Conservation (phyloP, 1,139 yeast genomes). For the Geotrichum histeridarum region DNA sequence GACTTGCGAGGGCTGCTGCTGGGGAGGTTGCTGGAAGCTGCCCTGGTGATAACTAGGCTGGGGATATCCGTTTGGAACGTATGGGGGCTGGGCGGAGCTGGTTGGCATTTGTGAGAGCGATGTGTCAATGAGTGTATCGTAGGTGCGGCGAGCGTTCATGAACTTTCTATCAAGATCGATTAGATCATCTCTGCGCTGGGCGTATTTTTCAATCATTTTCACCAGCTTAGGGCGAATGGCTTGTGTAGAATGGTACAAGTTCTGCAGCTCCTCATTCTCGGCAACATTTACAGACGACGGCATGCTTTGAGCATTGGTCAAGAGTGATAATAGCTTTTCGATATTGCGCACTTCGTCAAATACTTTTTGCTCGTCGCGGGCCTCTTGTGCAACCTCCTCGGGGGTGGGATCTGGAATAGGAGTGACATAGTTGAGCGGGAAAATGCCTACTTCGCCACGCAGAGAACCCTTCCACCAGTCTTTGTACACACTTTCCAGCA, state of each 20-base stretch:
- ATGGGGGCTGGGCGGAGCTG: constrained; percentile 2
- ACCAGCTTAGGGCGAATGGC: constrained; percentile 72
- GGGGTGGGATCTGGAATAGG: constrained; percentile 66
- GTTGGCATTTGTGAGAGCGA: constrained; percentile 32
- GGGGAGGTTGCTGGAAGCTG: background rate
- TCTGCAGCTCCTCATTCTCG: constrained; percentile 46
- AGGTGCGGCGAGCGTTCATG: constrained; percentile 58
- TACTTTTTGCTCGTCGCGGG: constrained; percentile 43
- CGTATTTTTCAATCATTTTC: constrained; percentile 66
- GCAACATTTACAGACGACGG: constrained; percentile 29
- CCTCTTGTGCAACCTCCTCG: constrained; percentile 45
- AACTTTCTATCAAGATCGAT: constrained; percentile 63
- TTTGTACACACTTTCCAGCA: constrained; percentile 78
- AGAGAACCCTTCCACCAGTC: constrained; percentile 97
- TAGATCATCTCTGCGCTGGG: constrained; percentile 68
- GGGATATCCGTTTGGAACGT: background rate
- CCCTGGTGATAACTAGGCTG: constrained; percentile 6
- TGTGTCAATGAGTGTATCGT: constrained; percentile 62
- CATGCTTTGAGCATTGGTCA: constrained; percentile 42
- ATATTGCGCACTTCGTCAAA: constrained; percentile 51
- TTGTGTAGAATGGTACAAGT: constrained; percentile 61
- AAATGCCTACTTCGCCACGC: constrained; percentile 78
- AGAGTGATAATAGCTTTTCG: constrained; percentile 58
- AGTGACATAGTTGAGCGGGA: constrained; percentile 88
- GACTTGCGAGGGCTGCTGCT: background rate